Base-by-base conservation (phyloP, 441 rosid species). In the Mallotus japonicus region DNA sequence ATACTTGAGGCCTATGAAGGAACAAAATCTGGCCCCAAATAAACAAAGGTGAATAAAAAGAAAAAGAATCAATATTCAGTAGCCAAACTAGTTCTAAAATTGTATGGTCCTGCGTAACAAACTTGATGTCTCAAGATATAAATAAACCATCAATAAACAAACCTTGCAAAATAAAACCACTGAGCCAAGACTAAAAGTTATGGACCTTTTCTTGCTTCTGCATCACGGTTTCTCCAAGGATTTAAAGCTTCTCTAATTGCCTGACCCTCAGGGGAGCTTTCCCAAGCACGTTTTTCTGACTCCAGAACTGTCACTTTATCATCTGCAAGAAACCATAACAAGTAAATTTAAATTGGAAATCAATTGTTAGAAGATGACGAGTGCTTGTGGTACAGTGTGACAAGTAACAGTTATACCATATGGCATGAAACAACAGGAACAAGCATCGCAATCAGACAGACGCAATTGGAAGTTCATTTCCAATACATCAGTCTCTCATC, bases 241-340 rank as follows among this genome's bases (percentile, higher is more conserved):
- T 95, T 91, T 49, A 90, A 89, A 73, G 96, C 93, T 37, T 92
- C 94, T 81, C 86, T 84, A 34, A 86, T 65, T 50, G 97, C 98
- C 80, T 84, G 89, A 79, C 92, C 98, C 82, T 92, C 93, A 4
- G 88, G 89, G 19, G 97, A 87, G 79, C 72, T 79, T 74, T 90
- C 97, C 87, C 85, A 90, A n/a, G 96, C 91, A 37, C 86, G 89
- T 82, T 86, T 92, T 89, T 92, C 97, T 8, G 97, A 83, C 82
- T 94, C 96, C 70, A 94, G 65, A 59, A 82, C 94, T 9, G 99
- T 88, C 82, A 94, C 97, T 77, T 89, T 89, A 59, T 94, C 99
- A 77, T 95, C 98, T 91, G 80, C 79, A 79, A 51, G 68, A 73
- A 56, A 67, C 62, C 49, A 28, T 65, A 72, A 20, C 62, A 54